A percentile compares a stretch with the other conserved stretches of the same genome.
Conservation (phyloP, 1,139 yeast species). For the Pneumocystis jirovecii region DNA sequence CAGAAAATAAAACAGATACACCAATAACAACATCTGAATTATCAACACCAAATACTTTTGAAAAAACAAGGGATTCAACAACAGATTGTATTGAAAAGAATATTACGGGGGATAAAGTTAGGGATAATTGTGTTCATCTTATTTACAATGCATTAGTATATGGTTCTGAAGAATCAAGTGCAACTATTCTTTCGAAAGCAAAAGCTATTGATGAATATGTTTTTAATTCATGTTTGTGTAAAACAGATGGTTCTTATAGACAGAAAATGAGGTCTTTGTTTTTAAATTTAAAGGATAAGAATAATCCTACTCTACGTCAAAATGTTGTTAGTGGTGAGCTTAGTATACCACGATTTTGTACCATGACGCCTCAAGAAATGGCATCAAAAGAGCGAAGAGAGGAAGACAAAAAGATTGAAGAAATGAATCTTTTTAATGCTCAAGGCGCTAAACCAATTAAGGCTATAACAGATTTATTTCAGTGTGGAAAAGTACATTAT, state of each 20-base stretch:
- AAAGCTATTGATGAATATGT: conserved; percentile 63
- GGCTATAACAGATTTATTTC: conserved; percentile 89
- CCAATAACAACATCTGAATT: conserved; percentile 5
- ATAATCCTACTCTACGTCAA: conserved; percentile 69
- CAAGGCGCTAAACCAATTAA: conserved; percentile 97
- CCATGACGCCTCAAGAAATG: conserved; percentile 82
- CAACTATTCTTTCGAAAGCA: conserved; percentile 52
- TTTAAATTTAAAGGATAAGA: conserved; percentile 74
- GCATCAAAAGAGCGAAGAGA: conserved; percentile 79
- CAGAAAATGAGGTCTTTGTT: conserved; percentile 70
- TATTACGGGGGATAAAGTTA: conserved; percentile 55
- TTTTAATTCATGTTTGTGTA: conserved; percentile 33
- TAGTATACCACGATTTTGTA: conserved; percentile 47
- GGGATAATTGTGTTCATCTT: conserved; percentile 74
- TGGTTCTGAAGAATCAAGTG: conserved; percentile 42
- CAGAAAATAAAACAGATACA: conserved; percentile 15
- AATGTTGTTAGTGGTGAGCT: conserved; percentile 54
- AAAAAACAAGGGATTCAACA: conserved; percentile 41
- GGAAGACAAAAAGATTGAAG: conserved; percentile 71
- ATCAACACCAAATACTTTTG: conserved; percentile 8
- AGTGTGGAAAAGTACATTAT: conserved; percentile 49
- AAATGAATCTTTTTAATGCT: conserved; percentile 85
- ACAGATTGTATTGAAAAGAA: conserved; percentile 65
- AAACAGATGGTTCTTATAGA: conserved; percentile 45
- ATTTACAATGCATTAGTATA: conserved; percentile 79